Conservation (phyloP, 371 early-diverging fungal species). For the Haplosporangium sp. region DNA sequence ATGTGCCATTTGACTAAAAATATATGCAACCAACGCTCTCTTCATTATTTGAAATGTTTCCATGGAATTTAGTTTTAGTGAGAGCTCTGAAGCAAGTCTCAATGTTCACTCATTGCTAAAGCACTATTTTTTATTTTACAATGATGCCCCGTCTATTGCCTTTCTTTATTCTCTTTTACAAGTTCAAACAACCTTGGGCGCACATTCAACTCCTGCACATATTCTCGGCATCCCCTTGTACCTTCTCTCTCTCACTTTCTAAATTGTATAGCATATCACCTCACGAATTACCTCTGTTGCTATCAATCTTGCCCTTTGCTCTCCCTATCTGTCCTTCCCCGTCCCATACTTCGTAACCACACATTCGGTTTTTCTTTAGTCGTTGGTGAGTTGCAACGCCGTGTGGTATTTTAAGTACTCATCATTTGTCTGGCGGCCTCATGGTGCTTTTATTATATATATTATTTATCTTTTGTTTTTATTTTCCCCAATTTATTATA, state of each 20-base stretch:
- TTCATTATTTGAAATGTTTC: background rate
- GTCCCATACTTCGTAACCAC: slow-evolving; percentile 6
- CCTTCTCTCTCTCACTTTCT: slow-evolving; percentile 1
- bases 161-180: slow-evolving; percentile 1
- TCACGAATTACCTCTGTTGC: background rate
- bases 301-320: background rate
- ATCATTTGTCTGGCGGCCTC: background rate
- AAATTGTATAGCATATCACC: background rate
- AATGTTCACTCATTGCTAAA: too few species aligned
- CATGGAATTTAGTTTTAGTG: background rate
- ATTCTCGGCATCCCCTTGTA: slow-evolving; percentile 3
- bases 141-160: background rate
- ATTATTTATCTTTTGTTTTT: slow-evolving; percentile 2
- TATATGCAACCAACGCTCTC: slow-evolving; percentile 8
- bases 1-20: slow-evolving; percentile 13
- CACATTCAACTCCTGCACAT: slow-evolving; percentile 4
- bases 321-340: background rate
- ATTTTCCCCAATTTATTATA: background rate
- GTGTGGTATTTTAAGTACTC: background rate
- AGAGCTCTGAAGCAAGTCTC: background rate
- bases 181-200: background rate
- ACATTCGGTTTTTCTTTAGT: slow-evolving; percentile 9
- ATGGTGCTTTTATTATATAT: background rate
- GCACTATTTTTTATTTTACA: too few species aligned
- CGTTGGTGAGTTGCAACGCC: slow-evolving; percentile 14